A percentile compares a stretch with the other conserved stretches of the same genome.
These are phyloP conservation scores for Cylindricascospora bacillispora DNA, from an alignment of 1,139 yeast genomes.

Conservation along the genomic window DNA sequence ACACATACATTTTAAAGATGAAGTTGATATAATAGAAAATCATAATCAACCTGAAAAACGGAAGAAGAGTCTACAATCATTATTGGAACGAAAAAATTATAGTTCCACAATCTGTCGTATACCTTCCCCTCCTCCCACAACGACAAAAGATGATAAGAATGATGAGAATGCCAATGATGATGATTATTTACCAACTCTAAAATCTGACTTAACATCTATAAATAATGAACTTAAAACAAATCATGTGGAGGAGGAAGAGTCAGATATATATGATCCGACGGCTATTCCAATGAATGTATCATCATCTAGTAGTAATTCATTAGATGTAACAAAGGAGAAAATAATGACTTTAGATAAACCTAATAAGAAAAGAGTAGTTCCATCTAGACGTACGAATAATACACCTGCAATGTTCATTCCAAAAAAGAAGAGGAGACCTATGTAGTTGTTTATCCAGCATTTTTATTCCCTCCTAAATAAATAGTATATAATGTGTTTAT, in stretches of 20 bases:
- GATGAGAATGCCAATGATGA: neutral
- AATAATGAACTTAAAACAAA: neutral
- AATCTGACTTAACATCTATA: neutral
- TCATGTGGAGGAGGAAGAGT: neutral
- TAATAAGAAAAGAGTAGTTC: neutral
- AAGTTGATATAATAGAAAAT: slow-evolving; percentile 6
- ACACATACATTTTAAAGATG: slow-evolving; percentile 14
- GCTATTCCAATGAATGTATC: no score
- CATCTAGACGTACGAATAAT: slow-evolving; percentile 1
- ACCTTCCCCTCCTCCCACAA: neutral
- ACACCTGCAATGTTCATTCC: slow-evolving; percentile 4
- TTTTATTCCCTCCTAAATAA: no score
- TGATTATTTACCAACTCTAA: neutral
- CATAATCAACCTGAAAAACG: neutral
- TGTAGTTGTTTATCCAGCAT: no score
- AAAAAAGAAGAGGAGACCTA: slow-evolving; percentile 2
- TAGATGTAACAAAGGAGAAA: neutral
- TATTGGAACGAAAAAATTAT: neutral
- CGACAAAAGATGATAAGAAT: neutral
- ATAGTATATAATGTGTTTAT: no score
- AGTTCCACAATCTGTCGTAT: neutral
- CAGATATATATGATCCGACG: neutral
- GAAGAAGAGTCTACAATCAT: neutral
- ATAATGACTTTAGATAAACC: neutral
- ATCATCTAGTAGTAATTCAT: no score